phyloP scores from a whole-genome alignment of 306 rosid genomes.

The Fragaria nilgerrensis region DNA sequence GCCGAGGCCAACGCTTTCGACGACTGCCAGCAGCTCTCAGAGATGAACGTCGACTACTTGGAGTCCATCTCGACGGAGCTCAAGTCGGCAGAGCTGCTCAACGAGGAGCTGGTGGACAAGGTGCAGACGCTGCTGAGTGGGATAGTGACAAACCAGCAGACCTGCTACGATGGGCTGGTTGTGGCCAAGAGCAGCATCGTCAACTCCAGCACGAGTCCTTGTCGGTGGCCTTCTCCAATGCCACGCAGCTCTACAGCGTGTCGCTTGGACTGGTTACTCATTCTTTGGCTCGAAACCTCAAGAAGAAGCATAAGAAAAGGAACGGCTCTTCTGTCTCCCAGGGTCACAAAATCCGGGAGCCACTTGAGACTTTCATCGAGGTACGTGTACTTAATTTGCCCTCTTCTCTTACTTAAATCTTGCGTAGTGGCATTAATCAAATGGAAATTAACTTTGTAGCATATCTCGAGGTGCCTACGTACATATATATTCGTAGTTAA shows the following conservation, averaged over 20 bases:
- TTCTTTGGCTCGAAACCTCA: constrained; percentile 38
- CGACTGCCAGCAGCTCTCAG: constrained; percentile 58
- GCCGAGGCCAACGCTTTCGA: constrained; percentile 43
- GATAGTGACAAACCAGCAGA: constrained; percentile 73
- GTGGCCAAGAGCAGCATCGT: constrained; percentile 38
- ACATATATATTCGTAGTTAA: no score
- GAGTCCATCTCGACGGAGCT: constrained; percentile 36
- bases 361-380: constrained; percentile 55
- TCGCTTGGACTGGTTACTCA: constrained; percentile 62
- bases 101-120: constrained; percentile 39
- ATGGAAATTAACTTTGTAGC: no score
- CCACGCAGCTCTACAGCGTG: constrained; percentile 53
- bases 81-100: constrained; percentile 22
- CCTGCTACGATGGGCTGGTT: constrained; percentile 65
- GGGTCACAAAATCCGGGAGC: constrained; percentile 36
- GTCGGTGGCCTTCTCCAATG: constrained; percentile 39
- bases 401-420: no score
- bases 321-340: neutral
- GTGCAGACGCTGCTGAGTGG: constrained; percentile 58
- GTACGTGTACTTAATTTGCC: constrained; percentile 39
- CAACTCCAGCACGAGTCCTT: constrained; percentile 25
- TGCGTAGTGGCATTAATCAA: no score
- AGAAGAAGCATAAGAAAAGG: constrained; percentile 24
- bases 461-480: no score
- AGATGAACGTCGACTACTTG: constrained; percentile 54